Conservation (phyloP, 2,329 filamentous ascomycete genomes). For the Grosmannia clavigera region DNA sequence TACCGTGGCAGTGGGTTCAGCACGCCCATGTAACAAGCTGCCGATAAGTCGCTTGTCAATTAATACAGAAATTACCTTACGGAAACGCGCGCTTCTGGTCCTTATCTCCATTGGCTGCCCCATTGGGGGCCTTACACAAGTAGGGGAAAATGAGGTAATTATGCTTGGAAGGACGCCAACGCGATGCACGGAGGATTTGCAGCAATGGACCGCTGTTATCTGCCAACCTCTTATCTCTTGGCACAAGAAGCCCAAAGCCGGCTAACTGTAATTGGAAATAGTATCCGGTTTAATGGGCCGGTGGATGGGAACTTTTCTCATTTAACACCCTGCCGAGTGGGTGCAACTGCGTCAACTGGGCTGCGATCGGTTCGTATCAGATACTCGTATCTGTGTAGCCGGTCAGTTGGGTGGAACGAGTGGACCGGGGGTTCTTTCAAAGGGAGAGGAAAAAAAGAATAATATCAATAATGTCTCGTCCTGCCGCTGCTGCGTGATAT, state of each 20-base stretch:
- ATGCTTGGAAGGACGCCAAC: not conserved
- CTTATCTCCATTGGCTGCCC: not conserved
- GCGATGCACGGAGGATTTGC: not conserved
- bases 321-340: not conserved
- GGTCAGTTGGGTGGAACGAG: not conserved
- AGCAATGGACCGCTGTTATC: not conserved
- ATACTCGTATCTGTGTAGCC: not conserved
- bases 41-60: not conserved
- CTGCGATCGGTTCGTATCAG: not conserved
- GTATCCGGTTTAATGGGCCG: not conserved
- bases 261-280: not conserved
- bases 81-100: not conserved
- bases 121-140: too few species aligned
- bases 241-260: not conserved
- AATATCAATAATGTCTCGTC: not conserved
- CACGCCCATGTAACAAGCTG: not conserved
- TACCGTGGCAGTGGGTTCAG: not conserved
- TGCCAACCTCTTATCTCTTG: not conserved
- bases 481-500: not conserved
- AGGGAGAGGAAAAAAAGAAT: not conserved
- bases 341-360: not conserved
- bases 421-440: not conserved
- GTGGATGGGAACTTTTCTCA: not conserved
- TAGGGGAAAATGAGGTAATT: not conserved
- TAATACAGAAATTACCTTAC: not conserved